Evolutionary conservation across 2,329 filamentous ascomycete genomes (phyloP).

Genomic region (Exophiala lecanii-corni): DNA sequence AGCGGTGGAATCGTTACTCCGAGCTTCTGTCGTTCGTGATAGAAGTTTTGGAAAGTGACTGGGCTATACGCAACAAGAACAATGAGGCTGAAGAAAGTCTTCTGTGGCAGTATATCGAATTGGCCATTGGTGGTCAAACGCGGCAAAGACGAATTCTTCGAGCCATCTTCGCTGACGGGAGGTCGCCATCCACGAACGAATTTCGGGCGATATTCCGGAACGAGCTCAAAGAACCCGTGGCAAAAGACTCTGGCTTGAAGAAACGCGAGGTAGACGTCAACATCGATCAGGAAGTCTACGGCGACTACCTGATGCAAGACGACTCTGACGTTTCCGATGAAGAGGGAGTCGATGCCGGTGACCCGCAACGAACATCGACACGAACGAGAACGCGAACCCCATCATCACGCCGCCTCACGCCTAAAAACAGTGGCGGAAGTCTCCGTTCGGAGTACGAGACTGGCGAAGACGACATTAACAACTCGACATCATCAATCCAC

Average conservation of each 20-base stretch:
- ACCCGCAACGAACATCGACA: conserved; percentile 7
- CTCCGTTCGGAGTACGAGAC: conserved; percentile 15
- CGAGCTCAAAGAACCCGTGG: conserved; percentile 37
- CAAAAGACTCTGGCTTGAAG: conserved; percentile 31
- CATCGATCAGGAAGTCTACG: conserved; percentile 43
- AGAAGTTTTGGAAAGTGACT: conserved; percentile 42
- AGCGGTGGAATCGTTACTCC: conserved; percentile 77
- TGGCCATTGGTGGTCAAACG: conserved; percentile 30
- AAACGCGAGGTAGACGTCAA: conserved; percentile 41
- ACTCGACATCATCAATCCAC: conserved; percentile 15
- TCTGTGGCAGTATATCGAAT: conserved; percentile 40
- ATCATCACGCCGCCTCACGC: conserved; percentile 27
- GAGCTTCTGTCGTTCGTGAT: conserved; percentile 72
- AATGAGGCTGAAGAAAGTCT: conserved; percentile 35
- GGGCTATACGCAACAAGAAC: conserved; percentile 28
- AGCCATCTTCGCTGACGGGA: conserved; percentile 45
- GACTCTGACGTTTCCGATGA: conserved; percentile 34
- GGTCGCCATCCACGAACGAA: conserved; percentile 33
- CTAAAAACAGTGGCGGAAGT: conserved; percentile 13
- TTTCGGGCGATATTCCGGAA: conserved; percentile 43
- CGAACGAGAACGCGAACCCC: conserved; percentile 24
- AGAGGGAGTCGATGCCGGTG: conserved; percentile 17
- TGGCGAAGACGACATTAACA: conserved; percentile 13
- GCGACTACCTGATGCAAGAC: conserved; percentile 40
- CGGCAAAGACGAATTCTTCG: conserved; percentile 40